Percentiles rank a stretch among this genome's conserved stretches.
These are phyloP conservation scores for Phoma herbarum DNA, from an alignment of 2,329 filamentous ascomycete genomes.

Conservation along the genomic window DNA sequence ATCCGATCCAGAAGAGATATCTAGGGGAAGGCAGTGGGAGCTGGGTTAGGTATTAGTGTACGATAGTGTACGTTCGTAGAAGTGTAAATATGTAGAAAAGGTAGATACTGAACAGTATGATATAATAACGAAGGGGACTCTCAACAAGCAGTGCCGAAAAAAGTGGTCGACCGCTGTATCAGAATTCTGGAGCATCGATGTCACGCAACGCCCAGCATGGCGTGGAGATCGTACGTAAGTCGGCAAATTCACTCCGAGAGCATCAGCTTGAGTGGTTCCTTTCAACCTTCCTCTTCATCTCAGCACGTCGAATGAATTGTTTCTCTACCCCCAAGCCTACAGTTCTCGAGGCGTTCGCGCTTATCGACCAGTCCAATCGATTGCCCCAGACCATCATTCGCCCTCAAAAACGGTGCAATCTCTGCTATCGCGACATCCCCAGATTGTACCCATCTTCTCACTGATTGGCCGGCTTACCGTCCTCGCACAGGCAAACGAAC, in stretches of 20 bases:
- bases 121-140: neutral
- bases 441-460: neutral
- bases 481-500: slow-evolving; percentile 12
- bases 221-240: slow-evolving; percentile 3
- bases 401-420: neutral
- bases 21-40: slow-evolving; percentile 21
- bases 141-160: neutral
- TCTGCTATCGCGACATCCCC: slow-evolving; percentile 10
- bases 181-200: neutral
- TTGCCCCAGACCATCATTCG: neutral
- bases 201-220: neutral
- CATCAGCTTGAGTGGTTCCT: neutral
- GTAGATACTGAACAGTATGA: neutral
- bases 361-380: neutral
- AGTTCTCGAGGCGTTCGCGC: neutral
- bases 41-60: slow-evolving; percentile 1
- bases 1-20: slow-evolving; percentile 43
- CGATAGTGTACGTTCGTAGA: slow-evolving; percentile 1
- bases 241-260: neutral
- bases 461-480: slow-evolving; percentile 2
- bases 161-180: neutral
- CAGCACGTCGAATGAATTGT: neutral
- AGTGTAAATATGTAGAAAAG: neutral
- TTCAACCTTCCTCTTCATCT: neutral
- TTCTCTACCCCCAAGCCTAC: neutral